Evolutionary conservation across 73 alveolate genomes (phyloP), one percentile per base, ranked within the genome.

Genomic region (Stentor roeselii): DNA sequence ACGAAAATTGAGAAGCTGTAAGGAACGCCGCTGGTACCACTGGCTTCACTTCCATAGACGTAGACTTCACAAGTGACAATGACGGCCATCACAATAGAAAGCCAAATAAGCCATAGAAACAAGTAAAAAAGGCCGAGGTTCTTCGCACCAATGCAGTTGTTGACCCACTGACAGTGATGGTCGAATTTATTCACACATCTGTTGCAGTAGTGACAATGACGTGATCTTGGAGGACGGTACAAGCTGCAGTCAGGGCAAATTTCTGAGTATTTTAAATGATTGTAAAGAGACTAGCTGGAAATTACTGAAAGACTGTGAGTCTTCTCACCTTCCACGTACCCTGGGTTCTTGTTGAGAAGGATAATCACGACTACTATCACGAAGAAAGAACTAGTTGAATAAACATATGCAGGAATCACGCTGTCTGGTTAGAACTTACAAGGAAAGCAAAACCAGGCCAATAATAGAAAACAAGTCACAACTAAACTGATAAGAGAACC

Each of bases 101-200:
- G 0, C 37, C 80, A 67, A 14, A 67, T 1, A 21, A 67, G 37
- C 1, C 37, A 21, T 67, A 67, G 11, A 67, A 67, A 67, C 37
- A 32, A n/a, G 34, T 67, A 67, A 67, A 67, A 67, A 21, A 21
- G 37, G 50, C 80, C 80, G 34, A 67, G 80, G 42, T 67, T 67
- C 3, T 40, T 21, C 11, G 80, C 89, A 4, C 89, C 89, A 36
- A 83, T 75, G 75, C 89, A 83, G 75, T 83, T 83, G n/a, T 75
- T 82, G 21, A 83, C 76, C 88, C 88, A 83, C 35, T 39, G 84
- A 34, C 88, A 83, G 39, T 83, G 89, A 75, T 83, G 89, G 21
- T 83, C 89, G 60, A 83, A 83, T 3, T 82, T 82, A 32, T 83
- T 38, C 0, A 83, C 86, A 75, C 89, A 83, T 75, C 60, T 60